These are phyloP conservation scores for Phellinidium pouzarii DNA, from an alignment of 1,284 basidiomycete genomes.

Conservation along the genomic window DNA sequence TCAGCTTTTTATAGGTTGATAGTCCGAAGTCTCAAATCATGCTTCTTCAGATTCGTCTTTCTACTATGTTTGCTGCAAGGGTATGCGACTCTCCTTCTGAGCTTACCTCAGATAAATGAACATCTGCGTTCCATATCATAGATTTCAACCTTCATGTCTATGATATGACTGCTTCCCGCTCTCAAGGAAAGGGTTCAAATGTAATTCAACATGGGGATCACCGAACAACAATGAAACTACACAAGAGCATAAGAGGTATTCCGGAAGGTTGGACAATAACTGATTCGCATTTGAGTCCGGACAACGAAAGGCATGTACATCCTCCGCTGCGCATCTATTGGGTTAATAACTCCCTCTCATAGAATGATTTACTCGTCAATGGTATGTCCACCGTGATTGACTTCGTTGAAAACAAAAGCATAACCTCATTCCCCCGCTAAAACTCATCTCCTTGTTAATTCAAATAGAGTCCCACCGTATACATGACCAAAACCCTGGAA, in stretches of 20 bases:
- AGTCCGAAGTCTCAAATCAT: slow-evolving; percentile 12
- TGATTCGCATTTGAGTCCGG: slow-evolving; percentile 87
- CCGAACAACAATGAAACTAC: slow-evolving; percentile 63
- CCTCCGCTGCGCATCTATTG: background rate
- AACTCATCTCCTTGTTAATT: no score
- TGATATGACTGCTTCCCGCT: slow-evolving; percentile 59
- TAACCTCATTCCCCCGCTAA: no score
- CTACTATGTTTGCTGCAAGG: slow-evolving; percentile 79
- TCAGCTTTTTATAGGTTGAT: slow-evolving; percentile 26
- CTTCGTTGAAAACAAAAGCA: slow-evolving; percentile 8
- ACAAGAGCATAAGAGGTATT: slow-evolving; percentile 74
- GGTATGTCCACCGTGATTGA: slow-evolving; percentile 34
- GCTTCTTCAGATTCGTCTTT: slow-evolving; percentile 60
- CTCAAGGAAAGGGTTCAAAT: slow-evolving; percentile 18
- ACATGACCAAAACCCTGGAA: slow-evolving; percentile 81
- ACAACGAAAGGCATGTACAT: slow-evolving; percentile 71
- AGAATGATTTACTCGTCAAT: slow-evolving; percentile 90
- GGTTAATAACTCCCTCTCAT: slow-evolving; percentile 13
- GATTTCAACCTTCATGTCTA: slow-evolving; percentile 88
- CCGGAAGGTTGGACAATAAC: slow-evolving; percentile 88
- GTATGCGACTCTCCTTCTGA: slow-evolving; percentile 31
- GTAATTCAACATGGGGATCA: slow-evolving; percentile 32
- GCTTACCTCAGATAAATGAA: background rate
- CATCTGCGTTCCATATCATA: slow-evolving; percentile 26
- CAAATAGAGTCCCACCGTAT: slow-evolving; percentile 69